Conservation (phyloP, 768 basidiomycete genomes). For the Phaffia tasmanica region DNA sequence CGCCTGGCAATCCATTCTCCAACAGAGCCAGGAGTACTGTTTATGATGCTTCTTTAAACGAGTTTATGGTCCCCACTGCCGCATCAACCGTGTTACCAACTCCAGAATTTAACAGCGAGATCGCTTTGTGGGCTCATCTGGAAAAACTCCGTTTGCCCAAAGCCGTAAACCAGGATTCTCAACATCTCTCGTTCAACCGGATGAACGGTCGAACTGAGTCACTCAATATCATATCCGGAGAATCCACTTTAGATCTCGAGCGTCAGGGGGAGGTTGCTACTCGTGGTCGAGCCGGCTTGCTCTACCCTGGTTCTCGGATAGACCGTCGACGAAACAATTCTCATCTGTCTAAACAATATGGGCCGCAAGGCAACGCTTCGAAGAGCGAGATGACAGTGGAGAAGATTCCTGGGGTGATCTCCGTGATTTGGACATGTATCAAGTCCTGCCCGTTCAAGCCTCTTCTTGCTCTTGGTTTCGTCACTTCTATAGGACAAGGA, state of each 20-base stretch:
- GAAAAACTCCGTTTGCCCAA: too few relatives aligned
- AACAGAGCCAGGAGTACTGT: neutral
- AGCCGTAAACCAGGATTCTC: too few relatives aligned
- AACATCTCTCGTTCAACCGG: too few relatives aligned
- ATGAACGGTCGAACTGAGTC: slow-evolving; percentile 6
- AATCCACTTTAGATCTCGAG: slow-evolving; percentile 5
- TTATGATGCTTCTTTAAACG: neutral
- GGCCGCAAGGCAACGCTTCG: neutral
- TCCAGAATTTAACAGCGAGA: too few relatives aligned
- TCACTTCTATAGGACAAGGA: slow-evolving; percentile 61
- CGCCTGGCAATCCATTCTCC: too few relatives aligned
- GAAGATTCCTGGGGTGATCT: slow-evolving; percentile 27
- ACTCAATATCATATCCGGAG: neutral
- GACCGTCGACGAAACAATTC: slow-evolving; percentile 13
- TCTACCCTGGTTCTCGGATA: slow-evolving; percentile 22
- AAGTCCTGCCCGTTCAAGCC: slow-evolving; percentile 66
- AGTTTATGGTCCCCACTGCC: neutral
- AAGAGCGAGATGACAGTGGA: neutral
- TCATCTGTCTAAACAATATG: slow-evolving; percentile 1
- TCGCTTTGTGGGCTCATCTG: too few relatives aligned
- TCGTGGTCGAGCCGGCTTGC: slow-evolving; percentile 12
- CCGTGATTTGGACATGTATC: slow-evolving; percentile 42
- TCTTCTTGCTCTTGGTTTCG: slow-evolving; percentile 56
- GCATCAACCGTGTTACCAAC: too few relatives aligned
- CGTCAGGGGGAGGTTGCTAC: slow-evolving; percentile 11